These are phyloP conservation scores for Castanea crenata DNA, from an alignment of 306 rosid genomes.

Conservation along the genomic window DNA sequence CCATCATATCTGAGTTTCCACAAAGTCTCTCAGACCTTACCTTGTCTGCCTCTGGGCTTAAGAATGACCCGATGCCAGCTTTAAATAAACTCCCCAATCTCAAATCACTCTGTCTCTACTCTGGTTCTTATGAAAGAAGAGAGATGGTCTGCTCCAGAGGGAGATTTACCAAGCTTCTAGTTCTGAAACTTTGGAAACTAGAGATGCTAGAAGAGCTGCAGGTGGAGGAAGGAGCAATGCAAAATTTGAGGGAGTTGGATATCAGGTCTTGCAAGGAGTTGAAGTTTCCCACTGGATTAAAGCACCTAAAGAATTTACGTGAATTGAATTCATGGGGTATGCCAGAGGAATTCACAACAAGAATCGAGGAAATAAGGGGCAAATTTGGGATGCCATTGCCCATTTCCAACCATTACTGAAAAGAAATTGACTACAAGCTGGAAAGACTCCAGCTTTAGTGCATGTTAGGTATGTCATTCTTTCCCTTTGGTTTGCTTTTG, in stretches of 20 bases:
- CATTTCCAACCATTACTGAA: no score
- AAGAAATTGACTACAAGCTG: no score
- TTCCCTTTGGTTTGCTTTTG: no score
- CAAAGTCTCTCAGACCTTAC: constrained; percentile 18
- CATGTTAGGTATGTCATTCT: no score
- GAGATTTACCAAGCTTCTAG: constrained; percentile 8
- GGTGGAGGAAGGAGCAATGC: constrained; percentile 3
- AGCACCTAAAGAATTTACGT: background rate
- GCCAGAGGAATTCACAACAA: background rate
- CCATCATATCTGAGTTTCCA: background rate
- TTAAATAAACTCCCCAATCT: background rate
- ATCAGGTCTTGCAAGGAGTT: constrained; percentile 5
- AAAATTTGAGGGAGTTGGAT: constrained; percentile 8
- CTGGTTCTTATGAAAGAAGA: background rate
- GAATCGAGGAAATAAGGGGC: no score
- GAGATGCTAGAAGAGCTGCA: background rate
- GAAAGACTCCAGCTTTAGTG: no score
- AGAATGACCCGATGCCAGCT: background rate
- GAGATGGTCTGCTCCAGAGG: background rate
- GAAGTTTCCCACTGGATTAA: background rate
- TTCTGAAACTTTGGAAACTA: constrained; percentile 12
- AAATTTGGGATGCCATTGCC: no score
- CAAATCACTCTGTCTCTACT: constrained; percentile 1
- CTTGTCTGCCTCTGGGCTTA: constrained; percentile 12
- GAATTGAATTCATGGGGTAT: background rate